Evolutionary conservation across 306 rosid species (phyloP).

Genomic region (Vigna unguiculata): DNA sequence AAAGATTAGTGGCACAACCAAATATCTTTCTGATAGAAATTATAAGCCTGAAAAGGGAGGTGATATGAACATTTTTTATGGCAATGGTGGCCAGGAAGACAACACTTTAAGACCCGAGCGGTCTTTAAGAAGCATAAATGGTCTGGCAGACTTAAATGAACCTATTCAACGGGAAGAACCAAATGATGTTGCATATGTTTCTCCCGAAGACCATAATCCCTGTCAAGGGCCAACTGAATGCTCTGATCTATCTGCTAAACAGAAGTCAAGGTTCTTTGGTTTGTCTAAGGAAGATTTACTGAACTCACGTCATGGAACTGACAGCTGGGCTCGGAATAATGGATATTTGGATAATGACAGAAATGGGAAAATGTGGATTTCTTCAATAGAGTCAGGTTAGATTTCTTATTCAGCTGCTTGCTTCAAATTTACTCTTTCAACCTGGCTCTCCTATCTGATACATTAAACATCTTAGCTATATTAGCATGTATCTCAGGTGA

Average conservation of each 20-base stretch:
- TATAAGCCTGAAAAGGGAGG: slow-evolving; percentile 47
- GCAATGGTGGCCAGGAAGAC: slow-evolving; percentile 58
- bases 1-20: slow-evolving; percentile 52
- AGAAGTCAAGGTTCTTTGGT: slow-evolving; percentile 55
- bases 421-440: slow-evolving; percentile 28
- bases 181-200: slow-evolving; percentile 51
- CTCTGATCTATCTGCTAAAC: slow-evolving; percentile 54
- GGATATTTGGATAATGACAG: slow-evolving; percentile 55
- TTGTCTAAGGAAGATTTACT: slow-evolving; percentile 57
- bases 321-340: slow-evolving; percentile 49
- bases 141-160: slow-evolving; percentile 88
- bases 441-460: neutral
- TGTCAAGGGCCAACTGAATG: slow-evolving; percentile 56
- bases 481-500: neutral
- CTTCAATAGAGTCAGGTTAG: slow-evolving; percentile 78
- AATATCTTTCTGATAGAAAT: slow-evolving; percentile 48
- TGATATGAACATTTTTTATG: slow-evolving; percentile 48
- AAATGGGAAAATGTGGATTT: slow-evolving; percentile 62
- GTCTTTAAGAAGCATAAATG: slow-evolving; percentile 54
- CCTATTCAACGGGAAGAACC: slow-evolving; percentile 80
- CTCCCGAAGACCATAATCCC: slow-evolving; percentile 49
- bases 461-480: neutral
- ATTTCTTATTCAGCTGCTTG: slow-evolving; percentile 35
- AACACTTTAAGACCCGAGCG: slow-evolving; percentile 56
- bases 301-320: slow-evolving; percentile 56